Conservation (phyloP, 148 eudicot genomes). For the Chenopodium album region DNA sequence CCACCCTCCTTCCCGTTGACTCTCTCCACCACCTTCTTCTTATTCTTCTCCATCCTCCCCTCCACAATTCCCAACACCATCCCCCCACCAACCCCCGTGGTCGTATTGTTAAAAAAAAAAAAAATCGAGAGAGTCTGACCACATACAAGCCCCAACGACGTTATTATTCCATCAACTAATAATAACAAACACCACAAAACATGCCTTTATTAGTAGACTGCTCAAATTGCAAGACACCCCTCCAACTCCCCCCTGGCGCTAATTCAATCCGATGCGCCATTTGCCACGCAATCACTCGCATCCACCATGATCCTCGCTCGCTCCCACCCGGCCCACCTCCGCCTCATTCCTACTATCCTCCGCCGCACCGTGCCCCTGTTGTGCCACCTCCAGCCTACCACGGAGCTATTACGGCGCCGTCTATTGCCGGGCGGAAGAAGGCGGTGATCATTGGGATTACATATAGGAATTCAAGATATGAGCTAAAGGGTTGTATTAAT, state of each 20-base stretch:
- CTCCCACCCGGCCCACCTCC: conserved; percentile 26
- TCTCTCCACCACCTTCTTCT: background rate
- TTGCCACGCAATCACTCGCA: conserved; percentile 57
- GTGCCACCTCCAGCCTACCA: conserved; percentile 18
- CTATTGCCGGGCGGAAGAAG: conserved; percentile 56
- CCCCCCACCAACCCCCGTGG: too few relatives aligned
- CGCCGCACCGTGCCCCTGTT: conserved; percentile 24
- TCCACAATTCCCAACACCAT: background rate
- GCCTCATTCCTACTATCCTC: conserved; percentile 12
- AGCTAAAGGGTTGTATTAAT: conserved; percentile 87
- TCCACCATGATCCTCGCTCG: conserved; percentile 59
- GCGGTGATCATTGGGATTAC: conserved; percentile 87
- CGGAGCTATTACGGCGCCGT: conserved; percentile 15
- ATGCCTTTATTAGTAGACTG: conserved; percentile 66
- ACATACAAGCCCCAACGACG: background rate
- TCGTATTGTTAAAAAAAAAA: too few relatives aligned
- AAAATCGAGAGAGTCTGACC: background rate
- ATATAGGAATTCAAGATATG: conserved; percentile 51
- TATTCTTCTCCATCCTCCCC: background rate
- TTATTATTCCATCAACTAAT: background rate
- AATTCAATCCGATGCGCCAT: conserved; percentile 74
- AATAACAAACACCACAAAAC: background rate
- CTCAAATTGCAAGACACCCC: conserved; percentile 61
- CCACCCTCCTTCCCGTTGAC: background rate
- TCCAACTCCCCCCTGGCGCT: conserved; percentile 77